Conservation (phyloP, 148 eudicot species). For the Vaccinium myrtillus region DNA sequence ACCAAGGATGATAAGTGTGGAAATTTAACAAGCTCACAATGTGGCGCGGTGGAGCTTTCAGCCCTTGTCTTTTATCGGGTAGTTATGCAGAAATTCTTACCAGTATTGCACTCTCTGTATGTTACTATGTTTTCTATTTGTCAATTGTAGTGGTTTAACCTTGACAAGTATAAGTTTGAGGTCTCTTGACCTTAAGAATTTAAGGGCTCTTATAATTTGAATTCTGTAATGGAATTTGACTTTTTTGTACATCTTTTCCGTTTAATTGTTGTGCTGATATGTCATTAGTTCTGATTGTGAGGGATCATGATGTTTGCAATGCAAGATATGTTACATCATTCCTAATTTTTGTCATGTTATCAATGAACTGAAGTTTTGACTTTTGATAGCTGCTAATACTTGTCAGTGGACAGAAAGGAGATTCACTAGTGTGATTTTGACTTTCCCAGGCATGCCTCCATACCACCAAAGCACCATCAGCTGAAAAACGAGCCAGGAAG, state of each 20-base stretch:
- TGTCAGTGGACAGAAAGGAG: slow-evolving; percentile 2
- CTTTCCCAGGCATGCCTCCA: slow-evolving; percentile 54
- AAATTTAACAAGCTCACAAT: slow-evolving; percentile 61
- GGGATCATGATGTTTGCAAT: slow-evolving; percentile 4
- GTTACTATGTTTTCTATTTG: background rate
- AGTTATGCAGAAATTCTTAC: slow-evolving; percentile 14
- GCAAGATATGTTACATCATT: background rate
- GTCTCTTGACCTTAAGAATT: background rate
- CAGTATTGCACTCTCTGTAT: background rate
- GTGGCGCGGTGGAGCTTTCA: slow-evolving; percentile 69
- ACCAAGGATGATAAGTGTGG: slow-evolving; percentile 71
- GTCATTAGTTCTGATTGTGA: background rate
- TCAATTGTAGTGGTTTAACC: background rate
- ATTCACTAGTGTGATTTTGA: slow-evolving; percentile 15
- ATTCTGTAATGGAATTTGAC: background rate
- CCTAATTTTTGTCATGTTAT: background rate
- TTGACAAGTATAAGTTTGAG: background rate
- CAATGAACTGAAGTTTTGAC: slow-evolving; percentile 3
- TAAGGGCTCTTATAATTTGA: background rate
- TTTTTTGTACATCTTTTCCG: background rate
- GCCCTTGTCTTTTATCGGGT: slow-evolving; percentile 91
- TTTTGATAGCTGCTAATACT: background rate
- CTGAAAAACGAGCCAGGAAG: slow-evolving; percentile 70
- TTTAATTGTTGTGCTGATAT: background rate
- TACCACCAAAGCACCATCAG: slow-evolving; percentile 36